Evolutionary conservation across 129 eudicot species (phyloP), one percentile per base, ranked within the genome.

Genomic region (Artemisia annua): DNA sequence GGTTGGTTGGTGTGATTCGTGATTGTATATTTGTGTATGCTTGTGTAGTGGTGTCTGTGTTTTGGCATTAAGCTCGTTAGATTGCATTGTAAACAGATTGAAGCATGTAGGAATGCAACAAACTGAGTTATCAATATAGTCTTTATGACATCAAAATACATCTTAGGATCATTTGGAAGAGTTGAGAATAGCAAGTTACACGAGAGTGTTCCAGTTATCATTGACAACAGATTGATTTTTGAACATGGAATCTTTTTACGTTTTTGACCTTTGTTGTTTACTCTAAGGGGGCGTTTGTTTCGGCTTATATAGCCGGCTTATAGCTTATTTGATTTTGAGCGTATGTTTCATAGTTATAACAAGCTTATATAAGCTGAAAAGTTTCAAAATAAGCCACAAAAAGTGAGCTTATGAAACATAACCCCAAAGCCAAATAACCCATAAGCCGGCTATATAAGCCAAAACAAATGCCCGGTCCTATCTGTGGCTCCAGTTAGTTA

Each of bases 81-180:
- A 2, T 19, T 72, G 39, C 43, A 44, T 58, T 24, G 55, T 56
- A 1, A 58, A 60, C 48, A 46, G 43, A 48, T 26, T 10, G 30
- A 72, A 26, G 30, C 59, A 68, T 14, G 73, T 68, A 44, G n/a
- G 48, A 67, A 68, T 44, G 70, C 50, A 16, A 65, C n/a, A 1
- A 17, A 59, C 16, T 22, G 65, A 59, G 44, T 59, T 59, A 24
- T 12, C 65, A 59, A 28, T 4, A 28, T 12, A 56, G 14, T 8
- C 1, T 56, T 56, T 55, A 2, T 7, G 8, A 7, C 2, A 56
- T 56, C 61, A 56, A 18, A 56, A 56, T 56, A 56, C 18, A 10
- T n/a, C 22, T 53, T 72, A 72, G 24, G 28, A 49, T 30, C 49
- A 49, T 35, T 17, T 54, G 17, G 22, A 14, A 11, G 43, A 56